Conservation (phyloP, 2,329 filamentous ascomycete species). For the Arthrobotrys entomopaga region DNA sequence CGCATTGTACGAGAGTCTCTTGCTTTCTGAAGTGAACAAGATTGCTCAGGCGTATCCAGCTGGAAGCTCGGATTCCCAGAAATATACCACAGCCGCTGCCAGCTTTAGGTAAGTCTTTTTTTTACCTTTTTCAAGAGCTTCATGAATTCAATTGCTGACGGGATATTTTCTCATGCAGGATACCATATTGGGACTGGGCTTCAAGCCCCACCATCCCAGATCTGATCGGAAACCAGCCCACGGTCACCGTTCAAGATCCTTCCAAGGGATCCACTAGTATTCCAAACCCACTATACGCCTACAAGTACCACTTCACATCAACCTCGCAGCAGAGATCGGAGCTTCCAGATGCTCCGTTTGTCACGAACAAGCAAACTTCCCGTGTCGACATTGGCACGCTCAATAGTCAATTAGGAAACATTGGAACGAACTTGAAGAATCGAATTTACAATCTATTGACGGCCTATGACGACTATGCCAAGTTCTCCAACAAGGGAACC, state of each 20-base stretch:
- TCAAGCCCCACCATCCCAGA: constrained; percentile 61
- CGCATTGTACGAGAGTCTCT: constrained; percentile 62
- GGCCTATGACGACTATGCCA: constrained; percentile 73
- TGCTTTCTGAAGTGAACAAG: constrained; percentile 34
- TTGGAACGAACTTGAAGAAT: constrained; percentile 42
- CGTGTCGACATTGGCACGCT: constrained; percentile 18
- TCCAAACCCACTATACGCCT: constrained; percentile 72
- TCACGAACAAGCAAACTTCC: constrained; percentile 14
- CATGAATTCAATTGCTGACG: constrained; percentile 10
- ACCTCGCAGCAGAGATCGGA: not conserved
- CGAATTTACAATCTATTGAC: constrained; percentile 47
- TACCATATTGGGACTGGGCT: constrained; percentile 66
- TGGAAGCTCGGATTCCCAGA: constrained; percentile 14
- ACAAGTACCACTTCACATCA: constrained; percentile 64
- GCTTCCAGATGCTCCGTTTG: constrained; percentile 25
- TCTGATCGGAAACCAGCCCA: constrained; percentile 48
- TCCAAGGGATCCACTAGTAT: constrained; percentile 68
- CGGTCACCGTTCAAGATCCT: constrained; percentile 68
- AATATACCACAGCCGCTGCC: constrained; percentile 22
- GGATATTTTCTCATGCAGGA: constrained; percentile 30
- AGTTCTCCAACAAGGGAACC: constrained; percentile 75
- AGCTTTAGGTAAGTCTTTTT: constrained; percentile 31
- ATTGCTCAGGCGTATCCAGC: constrained; percentile 40
- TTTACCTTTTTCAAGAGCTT: too few species aligned
- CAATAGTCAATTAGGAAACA: constrained; percentile 36